Percentiles rank a stretch among this genome's conserved stretches.
phyloP scores from a whole-genome alignment of 257 asterid genomes.

The Oldenlandia corymbosa region DNA sequence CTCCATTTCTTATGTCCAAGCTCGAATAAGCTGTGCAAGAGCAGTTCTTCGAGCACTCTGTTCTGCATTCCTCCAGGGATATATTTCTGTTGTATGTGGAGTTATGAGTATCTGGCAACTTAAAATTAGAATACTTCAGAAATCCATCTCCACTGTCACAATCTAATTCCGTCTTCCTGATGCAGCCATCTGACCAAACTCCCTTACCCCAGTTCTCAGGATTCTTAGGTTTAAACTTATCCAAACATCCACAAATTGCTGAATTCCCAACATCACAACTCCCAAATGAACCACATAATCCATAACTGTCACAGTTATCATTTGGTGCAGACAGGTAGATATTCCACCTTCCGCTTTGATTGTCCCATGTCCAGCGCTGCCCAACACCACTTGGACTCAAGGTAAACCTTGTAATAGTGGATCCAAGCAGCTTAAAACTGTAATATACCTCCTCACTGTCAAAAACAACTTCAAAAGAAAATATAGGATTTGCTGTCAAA shows the following conservation, averaged over 20 bases:
- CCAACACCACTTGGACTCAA: conserved; percentile 22
- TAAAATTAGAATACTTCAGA: conserved; percentile 11
- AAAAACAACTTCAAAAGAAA: conserved; percentile 10
- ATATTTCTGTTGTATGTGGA: not conserved
- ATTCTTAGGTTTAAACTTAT: conserved; percentile 24
- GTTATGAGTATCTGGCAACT: conserved; percentile 22
- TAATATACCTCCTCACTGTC: conserved; percentile 17
- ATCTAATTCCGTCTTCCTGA: conserved; percentile 2
- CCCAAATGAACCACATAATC: conserved; percentile 35
- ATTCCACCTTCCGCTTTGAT: conserved; percentile 20
- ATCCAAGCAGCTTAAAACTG: conserved; percentile 1
- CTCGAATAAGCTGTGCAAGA: conserved; percentile 21
- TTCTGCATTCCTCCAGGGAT: conserved; percentile 11
- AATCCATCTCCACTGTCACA: conserved; percentile 20
- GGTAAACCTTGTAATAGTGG: conserved; percentile 20
- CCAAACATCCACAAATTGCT: conserved; percentile 36
- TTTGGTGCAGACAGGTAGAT: conserved; percentile 11
- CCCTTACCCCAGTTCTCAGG: conserved; percentile 20
- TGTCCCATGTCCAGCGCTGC: conserved; percentile 28
- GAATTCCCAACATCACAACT: conserved; percentile 20
- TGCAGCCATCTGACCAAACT: conserved; percentile 26
- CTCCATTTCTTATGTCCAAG: conserved; percentile 9
- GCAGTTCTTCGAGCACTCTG: conserved; percentile 21
- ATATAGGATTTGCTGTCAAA: conserved; percentile 11
- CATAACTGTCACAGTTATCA: conserved; percentile 35